Conservation (phyloP, 2,329 filamentous ascomycete species). For the Trichoderma brevicompactum region DNA sequence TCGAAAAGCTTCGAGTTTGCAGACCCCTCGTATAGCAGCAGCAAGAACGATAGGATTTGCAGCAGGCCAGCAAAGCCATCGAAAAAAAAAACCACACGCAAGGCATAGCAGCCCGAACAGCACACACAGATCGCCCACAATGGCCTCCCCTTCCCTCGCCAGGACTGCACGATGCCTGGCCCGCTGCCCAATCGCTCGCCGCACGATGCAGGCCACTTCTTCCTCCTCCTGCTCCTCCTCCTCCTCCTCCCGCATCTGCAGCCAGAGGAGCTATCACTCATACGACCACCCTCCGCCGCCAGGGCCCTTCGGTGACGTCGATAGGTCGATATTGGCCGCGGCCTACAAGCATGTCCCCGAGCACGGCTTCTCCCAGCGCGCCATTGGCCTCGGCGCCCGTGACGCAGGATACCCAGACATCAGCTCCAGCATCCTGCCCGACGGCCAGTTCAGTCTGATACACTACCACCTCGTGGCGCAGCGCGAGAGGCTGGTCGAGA, state of each 20-base stretch:
- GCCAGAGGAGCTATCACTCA: constrained; percentile 66
- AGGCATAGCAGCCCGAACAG: not conserved
- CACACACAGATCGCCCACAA: not conserved
- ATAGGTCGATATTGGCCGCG: constrained; percentile 79
- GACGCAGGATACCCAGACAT: constrained; percentile 88
- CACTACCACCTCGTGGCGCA: constrained; percentile 74
- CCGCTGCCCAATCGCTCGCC: constrained; percentile 11
- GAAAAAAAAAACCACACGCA: not conserved
- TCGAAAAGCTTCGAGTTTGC: no score
- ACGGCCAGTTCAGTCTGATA: constrained; percentile 81
- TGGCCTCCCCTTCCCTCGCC: constrained; percentile 14
- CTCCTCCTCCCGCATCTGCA: not conserved
- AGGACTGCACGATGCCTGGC: constrained; percentile 13
- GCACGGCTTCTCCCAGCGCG: constrained; percentile 77
- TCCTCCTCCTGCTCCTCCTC: not conserved
- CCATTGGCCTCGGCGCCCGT: constrained; percentile 76
- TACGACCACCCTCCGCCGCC: constrained; percentile 66
- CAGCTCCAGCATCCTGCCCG: constrained; percentile 78
- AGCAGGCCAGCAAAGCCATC: no score
- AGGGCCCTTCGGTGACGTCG: constrained; percentile 66
- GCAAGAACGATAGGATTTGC: no score
- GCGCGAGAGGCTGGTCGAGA: constrained; percentile 61
- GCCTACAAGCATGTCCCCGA: constrained; percentile 77
- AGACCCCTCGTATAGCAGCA: not conserved
- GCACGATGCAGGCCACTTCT: not conserved